phyloP scores from a whole-genome alignment of 2,329 filamentous ascomycete genomes.

The Penicillium sp. region DNA sequence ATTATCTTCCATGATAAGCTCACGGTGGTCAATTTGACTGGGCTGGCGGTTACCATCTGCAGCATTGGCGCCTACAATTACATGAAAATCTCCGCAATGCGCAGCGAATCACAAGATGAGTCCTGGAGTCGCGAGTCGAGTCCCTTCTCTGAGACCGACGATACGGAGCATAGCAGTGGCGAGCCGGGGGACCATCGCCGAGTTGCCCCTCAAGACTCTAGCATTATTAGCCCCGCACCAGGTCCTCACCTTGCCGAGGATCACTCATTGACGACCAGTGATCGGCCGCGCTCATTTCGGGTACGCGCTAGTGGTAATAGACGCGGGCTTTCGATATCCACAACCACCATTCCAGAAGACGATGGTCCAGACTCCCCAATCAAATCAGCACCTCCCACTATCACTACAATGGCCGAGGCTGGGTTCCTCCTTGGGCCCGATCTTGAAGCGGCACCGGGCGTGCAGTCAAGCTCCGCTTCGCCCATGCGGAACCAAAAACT shows the following conservation, averaged over 20 bases:
- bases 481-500: slow-evolving; percentile 15
- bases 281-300: slow-evolving; percentile 32
- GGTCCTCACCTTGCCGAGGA: slow-evolving; percentile 23
- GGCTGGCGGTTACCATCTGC: slow-evolving; percentile 79
- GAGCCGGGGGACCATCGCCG: slow-evolving; percentile 28
- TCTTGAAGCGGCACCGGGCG: slow-evolving; percentile 30
- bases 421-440: slow-evolving; percentile 19
- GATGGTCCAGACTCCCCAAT: slow-evolving; percentile 27
- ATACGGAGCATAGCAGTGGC: slow-evolving; percentile 22
- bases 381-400: slow-evolving; percentile 32
- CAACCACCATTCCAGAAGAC: slow-evolving; percentile 31
- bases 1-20: slow-evolving; percentile 84
- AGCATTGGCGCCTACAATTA: slow-evolving; percentile 92
- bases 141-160: slow-evolving; percentile 30
- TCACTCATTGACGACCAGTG: slow-evolving; percentile 26
- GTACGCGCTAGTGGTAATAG: slow-evolving; percentile 34
- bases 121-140: slow-evolving; percentile 24
- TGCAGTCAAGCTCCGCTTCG: slow-evolving; percentile 20
- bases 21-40: slow-evolving; percentile 80
- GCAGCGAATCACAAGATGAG: slow-evolving; percentile 60
- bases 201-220: slow-evolving; percentile 25
- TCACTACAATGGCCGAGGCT: slow-evolving; percentile 27
- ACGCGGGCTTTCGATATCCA: slow-evolving; percentile 30
- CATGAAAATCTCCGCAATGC: slow-evolving; percentile 89
- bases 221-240: slow-evolving; percentile 17